Base-by-base conservation (phyloP, 2,329 filamentous ascomycete genomes). In the Ceratocystis papillata region DNA sequence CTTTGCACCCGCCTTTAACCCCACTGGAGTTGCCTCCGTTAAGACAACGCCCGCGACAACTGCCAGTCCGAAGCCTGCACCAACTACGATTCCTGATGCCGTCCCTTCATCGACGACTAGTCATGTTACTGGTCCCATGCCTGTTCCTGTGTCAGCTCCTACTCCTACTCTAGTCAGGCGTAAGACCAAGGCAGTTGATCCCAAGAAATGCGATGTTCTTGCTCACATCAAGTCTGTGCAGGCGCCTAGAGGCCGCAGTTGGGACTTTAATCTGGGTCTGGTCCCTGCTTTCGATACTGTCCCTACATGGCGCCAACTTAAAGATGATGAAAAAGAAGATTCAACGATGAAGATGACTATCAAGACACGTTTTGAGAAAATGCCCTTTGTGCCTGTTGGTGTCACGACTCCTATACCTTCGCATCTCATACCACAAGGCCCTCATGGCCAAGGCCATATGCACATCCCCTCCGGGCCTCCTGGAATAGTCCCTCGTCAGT, bases 231-330 rank as follows among this genome's bases (percentile, higher is more conserved):
- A 83, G 75, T 79, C 79, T 0, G 74, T 84, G 61, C 77, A 78
- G 65, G 78, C 79, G 0, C 85, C 88, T 69, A 50, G 46, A 17
- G 41, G 55, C 17, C 62, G 55, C 30, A 84, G 88, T 69, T 91
- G 87, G 79, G 80, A 85, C 45, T 82, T 85, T 67, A 96, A 94
- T 72, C 87, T 86, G 60, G 91, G 90, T n/a, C 83, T 96, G 64
- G 87, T 88, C 46, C 87, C 88, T 33, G 86, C 93, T 3, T 96
- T 87, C 75, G 87, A 90, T 71, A 97, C 94, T 1, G 79, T 81
- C 10, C 91, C 91, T 0, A 92, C 87, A 0, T 99, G 94, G 93
- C 86, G 88, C 68, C 84, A 86, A 68, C 77, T 85, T 28, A 78
- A 84, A 62, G 85, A 86, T 22, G 79, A 83, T 55, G 89, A 95